Conservation (phyloP, 305 asterid genomes). For the Solanum aculeatissimum region DNA sequence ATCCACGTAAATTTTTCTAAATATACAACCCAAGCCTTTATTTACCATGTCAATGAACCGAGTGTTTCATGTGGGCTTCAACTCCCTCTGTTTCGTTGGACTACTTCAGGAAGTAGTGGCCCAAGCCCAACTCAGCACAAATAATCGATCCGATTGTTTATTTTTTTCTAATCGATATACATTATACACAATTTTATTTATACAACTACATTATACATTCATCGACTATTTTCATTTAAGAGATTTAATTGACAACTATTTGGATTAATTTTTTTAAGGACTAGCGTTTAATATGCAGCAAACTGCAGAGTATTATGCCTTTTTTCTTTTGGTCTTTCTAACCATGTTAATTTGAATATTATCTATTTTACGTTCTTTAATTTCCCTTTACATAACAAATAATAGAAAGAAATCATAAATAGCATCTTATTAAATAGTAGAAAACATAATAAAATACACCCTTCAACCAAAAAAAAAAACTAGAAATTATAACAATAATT, state of each 20-base stretch:
- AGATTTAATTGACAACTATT: accelerated
- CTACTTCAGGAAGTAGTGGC: neutral
- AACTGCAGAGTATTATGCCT: neutral
- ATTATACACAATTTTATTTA: neutral
- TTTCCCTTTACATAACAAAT: too few relatives aligned
- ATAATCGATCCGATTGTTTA: too few relatives aligned
- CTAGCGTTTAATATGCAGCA: neutral
- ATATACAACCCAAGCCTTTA: too few relatives aligned
- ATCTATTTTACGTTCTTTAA: neutral
- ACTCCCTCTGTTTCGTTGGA: neutral
- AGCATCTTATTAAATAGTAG: neutral
- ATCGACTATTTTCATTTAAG: neutral
- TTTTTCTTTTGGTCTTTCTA: neutral
- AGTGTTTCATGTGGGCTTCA: neutral
- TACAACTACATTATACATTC: neutral
- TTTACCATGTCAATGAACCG: too few relatives aligned
- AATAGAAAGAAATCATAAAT: neutral
- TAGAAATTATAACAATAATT: neutral
- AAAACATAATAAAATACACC: neutral
- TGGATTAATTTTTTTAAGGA: neutral
- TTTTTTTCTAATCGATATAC: neutral
- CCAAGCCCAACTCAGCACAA: too few relatives aligned
- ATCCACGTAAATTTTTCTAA: too few relatives aligned
- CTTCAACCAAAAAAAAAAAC: neutral
- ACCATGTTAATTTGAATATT: neutral